Evolutionary conservation across 805 yeast genomes (phyloP).

Genomic region (Suhomyces emberorum): DNA sequence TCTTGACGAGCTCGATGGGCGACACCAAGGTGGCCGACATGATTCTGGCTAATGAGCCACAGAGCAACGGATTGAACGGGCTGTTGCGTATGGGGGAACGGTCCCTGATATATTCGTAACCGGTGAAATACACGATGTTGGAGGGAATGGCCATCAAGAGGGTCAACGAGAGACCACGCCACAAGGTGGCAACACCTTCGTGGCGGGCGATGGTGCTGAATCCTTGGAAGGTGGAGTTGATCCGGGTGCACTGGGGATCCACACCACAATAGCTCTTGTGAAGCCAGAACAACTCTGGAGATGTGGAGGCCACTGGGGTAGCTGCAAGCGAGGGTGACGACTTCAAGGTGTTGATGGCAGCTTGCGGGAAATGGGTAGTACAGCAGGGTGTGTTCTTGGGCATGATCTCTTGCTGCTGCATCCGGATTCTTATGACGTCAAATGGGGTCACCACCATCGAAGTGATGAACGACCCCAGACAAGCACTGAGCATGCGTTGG

Average conservation of each 20-base stretch:
- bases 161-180: slow-evolving; percentile 86
- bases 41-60: slow-evolving; percentile 82
- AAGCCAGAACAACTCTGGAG: slow-evolving; percentile 34
- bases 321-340: not conserved
- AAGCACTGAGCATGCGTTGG: slow-evolving; percentile 76
- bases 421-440: slow-evolving; percentile 73
- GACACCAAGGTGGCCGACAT: slow-evolving; percentile 82
- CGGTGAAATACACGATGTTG: slow-evolving; percentile 89
- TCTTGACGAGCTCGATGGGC: slow-evolving; percentile 83
- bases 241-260: slow-evolving; percentile 40
- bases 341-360: slow-evolving; percentile 1
- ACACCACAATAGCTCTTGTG: slow-evolving; percentile 35
- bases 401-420: slow-evolving; percentile 73
- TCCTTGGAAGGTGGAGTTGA: slow-evolving; percentile 75
- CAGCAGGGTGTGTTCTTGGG: slow-evolving; percentile 29
- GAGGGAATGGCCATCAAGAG: slow-evolving; percentile 89
- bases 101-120: slow-evolving; percentile 84
- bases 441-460: slow-evolving; percentile 75
- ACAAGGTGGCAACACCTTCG: slow-evolving; percentile 77
- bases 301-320: slow-evolving; percentile 3
- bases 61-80: slow-evolving; percentile 73
- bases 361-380: slow-evolving; percentile 10
- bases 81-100: slow-evolving; percentile 42
- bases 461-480: slow-evolving; percentile 70
- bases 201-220: slow-evolving; percentile 57